Base-by-base conservation (phyloP, 495 filamentous ascomycete species). In the Xylaria telfairii region DNA sequence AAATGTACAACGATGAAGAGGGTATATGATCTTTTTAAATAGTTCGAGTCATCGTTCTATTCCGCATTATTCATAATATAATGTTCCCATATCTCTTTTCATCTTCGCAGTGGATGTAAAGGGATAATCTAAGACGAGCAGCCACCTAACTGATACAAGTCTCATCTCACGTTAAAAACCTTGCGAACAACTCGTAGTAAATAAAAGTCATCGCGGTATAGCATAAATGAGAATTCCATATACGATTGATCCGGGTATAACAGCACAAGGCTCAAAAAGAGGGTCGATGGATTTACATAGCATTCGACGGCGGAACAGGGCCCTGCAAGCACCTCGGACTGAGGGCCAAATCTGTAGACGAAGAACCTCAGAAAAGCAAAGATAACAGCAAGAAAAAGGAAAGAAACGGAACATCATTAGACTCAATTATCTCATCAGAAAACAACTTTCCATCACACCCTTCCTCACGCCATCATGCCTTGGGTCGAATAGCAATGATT, bases 381-480 rank as follows among this genome's bases (percentile, higher is more conserved):
- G 7, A n/a, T 32, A 30, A 42, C 4, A 34, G 15, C 0, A 47
- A 32, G 4, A 34, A 34, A 39, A 21, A 32, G 3, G n/a, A 2
- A 10, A 44, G 10, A 26, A 15, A 54, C 13, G 51, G 26, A 68
- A 59, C 56, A 19, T 57, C 49, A 44, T 70, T 24, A 65, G 39
- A 26, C 68, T 44, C 47, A 57, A 49, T 63, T 62, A 56, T 64
- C 60, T 61, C 67, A 51, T 69, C 67, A 67, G 7, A 67, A 67
- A 24, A 39, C 47, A 3, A 4, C 63, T n/a, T 46, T 12, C 6
- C 64, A n/a, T 13, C 13, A 53, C 21, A 15, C 15, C 30, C 13
- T 17, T 10, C 6, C 17, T 32, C 21, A 19, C 32, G 21, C 47
- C 13, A 13, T n/a, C 32, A 42, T 8, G 3, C 15, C 46, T 5